Evolutionary conservation across 768 basidiomycete species (phyloP), one percentile per base, ranked within the genome.

Genomic region (Lentinula boryana): DNA sequence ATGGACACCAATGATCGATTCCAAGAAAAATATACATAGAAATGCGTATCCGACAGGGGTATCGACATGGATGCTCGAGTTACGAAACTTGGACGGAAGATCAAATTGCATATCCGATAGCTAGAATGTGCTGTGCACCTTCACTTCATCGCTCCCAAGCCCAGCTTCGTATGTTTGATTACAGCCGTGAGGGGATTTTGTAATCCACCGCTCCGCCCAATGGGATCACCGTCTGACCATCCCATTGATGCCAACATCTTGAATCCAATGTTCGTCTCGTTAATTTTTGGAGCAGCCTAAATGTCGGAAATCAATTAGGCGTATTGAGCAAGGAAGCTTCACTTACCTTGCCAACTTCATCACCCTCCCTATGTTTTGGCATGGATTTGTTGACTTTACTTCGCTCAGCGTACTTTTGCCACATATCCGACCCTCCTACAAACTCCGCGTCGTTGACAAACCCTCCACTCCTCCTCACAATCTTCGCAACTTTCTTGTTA

Each of bases 161-260:
- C 94, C 12, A 88, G 76, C 73, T 92, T 95, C 16, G 92, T 87
- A 62, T 83, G 84, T 75, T 95, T 97, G 71, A 95, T 88, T 54
- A 93, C 82, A 12, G 92, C 94, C 0, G 85, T 85, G 58, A 97
- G 75, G 36, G 94, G 94, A 5, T 74, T 84, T 27, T 88, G 86
- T 58, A 96, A 71, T 0, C 92, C 92, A 35, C 75, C 82, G 7
- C 64, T 62, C 1, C 73, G 68, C 0, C 94, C 94, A 66, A 96
- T 94, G 12, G 81, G 76, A 44, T 84, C 80, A 0, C 94, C 94
- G 66, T 93, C 91, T 3, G 83, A 70, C 94, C 94, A 96, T 44
- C 95, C 95, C 95, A 98, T 97, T 62, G 82, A 78, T 15, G 87
- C 85, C 63, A 98, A 70, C 84, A 98, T 83, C 74, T 75, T 84